These are phyloP conservation scores for Diplodia scrobiculata DNA, from an alignment of 2,329 filamentous ascomycete genomes.

Conservation along the genomic window DNA sequence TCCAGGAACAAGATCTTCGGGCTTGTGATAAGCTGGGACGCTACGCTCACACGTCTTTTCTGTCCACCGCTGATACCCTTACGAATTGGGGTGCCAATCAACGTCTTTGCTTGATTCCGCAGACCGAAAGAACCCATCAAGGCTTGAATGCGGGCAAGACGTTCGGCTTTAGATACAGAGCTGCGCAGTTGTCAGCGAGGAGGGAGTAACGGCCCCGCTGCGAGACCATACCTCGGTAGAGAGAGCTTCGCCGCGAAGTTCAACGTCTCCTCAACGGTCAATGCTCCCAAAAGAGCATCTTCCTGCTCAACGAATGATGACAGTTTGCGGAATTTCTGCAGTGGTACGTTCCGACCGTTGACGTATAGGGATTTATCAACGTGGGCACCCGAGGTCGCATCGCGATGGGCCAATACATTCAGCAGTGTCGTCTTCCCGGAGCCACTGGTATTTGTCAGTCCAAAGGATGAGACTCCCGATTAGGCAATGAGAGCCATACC, in stretches of 20 bases:
- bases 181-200: slow-evolving; percentile 38
- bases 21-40: slow-evolving; percentile 76
- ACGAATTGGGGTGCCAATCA: slow-evolving; percentile 79
- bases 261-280: slow-evolving; percentile 79
- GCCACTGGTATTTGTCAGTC: slow-evolving; percentile 41
- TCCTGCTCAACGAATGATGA: slow-evolving; percentile 85
- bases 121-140: slow-evolving; percentile 75
- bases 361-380: slow-evolving; percentile 60
- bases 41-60: slow-evolving; percentile 77
- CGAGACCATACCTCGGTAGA: slow-evolving; percentile 46
- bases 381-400: slow-evolving; percentile 56
- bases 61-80: slow-evolving; percentile 86
- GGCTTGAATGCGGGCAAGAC: slow-evolving; percentile 63
- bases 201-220: neutral
- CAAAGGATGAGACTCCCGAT: neutral
- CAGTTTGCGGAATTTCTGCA: slow-evolving; percentile 62
- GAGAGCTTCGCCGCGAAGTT: slow-evolving; percentile 73
- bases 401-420: slow-evolving; percentile 72
- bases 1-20: slow-evolving; percentile 82
- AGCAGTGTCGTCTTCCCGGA: slow-evolving; percentile 82
- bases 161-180: slow-evolving; percentile 58
- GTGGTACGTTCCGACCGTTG: slow-evolving; percentile 62
- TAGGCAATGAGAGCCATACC: slow-evolving; percentile 44
- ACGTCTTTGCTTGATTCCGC: slow-evolving; percentile 64
- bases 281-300: slow-evolving; percentile 76